A percentile compares a stretch with the other conserved stretches of the same genome.
Evolutionary conservation across 177 flowering plant species (phyloP).

Genomic region (Tripterygium wilfordii): DNA sequence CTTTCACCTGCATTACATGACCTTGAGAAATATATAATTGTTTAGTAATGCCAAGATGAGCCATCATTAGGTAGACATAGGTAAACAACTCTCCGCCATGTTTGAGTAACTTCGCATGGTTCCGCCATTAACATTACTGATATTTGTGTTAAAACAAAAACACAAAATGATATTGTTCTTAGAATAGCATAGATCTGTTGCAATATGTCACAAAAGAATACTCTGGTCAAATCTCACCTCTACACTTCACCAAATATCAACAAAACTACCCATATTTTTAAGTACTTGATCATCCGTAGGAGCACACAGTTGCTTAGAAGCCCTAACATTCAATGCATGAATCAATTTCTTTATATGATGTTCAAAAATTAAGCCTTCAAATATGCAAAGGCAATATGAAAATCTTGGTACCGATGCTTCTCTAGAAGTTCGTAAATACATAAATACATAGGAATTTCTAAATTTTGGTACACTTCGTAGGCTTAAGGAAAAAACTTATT

Average conservation of each 20-base stretch:
- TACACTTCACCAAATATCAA: constrained; percentile 4
- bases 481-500: constrained; percentile 12
- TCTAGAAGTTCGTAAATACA: not conserved
- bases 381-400: not conserved
- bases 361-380: constrained; percentile 10
- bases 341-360: not conserved
- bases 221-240: constrained; percentile 5
- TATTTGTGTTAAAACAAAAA: not conserved
- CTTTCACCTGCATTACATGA: constrained; percentile 17
- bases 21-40: constrained; percentile 21
- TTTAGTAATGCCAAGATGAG: constrained; percentile 19
- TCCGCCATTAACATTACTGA: constrained; percentile 5
- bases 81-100: constrained; percentile 26
- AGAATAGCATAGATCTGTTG: constrained; percentile 5
- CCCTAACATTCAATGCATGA: too few species aligned
- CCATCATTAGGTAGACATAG: constrained; percentile 29
- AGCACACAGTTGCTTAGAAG: not conserved
- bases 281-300: constrained; percentile 5
- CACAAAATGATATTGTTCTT: too few species aligned
- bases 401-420: not conserved
- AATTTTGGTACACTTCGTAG: not conserved
- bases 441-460: not conserved
- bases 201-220: constrained; percentile 5
- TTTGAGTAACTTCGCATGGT: constrained; percentile 20
- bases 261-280: not conserved